These are phyloP conservation scores for Calonectria pseudoreteaudii DNA, from an alignment of 2,329 filamentous ascomycete species.

Conservation along the genomic window DNA sequence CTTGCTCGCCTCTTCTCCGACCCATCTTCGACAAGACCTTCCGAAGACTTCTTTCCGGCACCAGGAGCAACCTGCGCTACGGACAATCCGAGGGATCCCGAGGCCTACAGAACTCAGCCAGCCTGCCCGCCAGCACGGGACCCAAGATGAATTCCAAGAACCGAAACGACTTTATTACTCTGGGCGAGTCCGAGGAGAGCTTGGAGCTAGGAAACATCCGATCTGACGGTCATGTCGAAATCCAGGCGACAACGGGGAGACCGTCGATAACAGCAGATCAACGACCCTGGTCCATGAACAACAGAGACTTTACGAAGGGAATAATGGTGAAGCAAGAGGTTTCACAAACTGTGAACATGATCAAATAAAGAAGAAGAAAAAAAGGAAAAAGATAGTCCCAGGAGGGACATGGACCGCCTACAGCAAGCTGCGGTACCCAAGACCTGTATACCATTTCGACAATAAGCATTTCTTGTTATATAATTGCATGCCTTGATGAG, in stretches of 20 bases:
- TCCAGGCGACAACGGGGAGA: background rate
- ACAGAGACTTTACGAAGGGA: background rate
- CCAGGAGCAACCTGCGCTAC: conserved; percentile 4
- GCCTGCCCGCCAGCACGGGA: background rate
- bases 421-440: background rate
- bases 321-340: conserved; percentile 21
- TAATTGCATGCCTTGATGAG: background rate
- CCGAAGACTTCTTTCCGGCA: conserved; percentile 29
- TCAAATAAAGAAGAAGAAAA: background rate
- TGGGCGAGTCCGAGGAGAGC: conserved; percentile 23
- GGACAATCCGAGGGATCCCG: conserved; percentile 7
- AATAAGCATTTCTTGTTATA: background rate
- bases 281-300: background rate
- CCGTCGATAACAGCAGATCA: background rate
- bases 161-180: conserved; percentile 15
- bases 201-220: conserved; percentile 18
- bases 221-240: conserved; percentile 6
- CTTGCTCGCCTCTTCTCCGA: conserved; percentile 39
- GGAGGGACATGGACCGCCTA: background rate
- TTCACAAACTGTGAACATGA: conserved; percentile 16
- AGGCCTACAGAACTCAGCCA: background rate
- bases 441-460: background rate
- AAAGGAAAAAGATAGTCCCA: background rate
- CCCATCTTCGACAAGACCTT: conserved; percentile 41
- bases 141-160: conserved; percentile 8